Evolutionary conservation across 2,329 filamentous ascomycete genomes (phyloP).

Genomic region (Aspergillus nomiae): DNA sequence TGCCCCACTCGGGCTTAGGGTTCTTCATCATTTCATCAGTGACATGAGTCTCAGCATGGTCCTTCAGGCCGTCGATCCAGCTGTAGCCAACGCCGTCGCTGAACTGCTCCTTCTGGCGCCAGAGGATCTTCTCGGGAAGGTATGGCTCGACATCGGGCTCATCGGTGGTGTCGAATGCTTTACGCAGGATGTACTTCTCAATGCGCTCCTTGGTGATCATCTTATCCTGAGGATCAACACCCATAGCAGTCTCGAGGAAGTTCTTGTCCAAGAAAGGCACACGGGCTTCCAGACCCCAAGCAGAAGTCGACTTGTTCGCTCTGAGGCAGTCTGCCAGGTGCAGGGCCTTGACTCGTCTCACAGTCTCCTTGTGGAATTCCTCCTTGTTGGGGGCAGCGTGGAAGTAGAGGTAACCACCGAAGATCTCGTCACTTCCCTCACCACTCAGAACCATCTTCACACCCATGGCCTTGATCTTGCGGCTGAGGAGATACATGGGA

Average conservation of each 20-base stretch:
- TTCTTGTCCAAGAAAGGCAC: slow-evolving; percentile 97
- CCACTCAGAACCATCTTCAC: slow-evolving; percentile 99
- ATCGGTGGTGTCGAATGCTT: slow-evolving; percentile 92
- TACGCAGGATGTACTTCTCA: slow-evolving; percentile 97
- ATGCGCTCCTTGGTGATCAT: slow-evolving; percentile 88
- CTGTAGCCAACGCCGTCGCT: slow-evolving; percentile 97
- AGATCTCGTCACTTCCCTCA: slow-evolving; percentile 97
- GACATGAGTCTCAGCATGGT: slow-evolving; percentile 84
- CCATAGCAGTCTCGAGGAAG: slow-evolving; percentile 92
- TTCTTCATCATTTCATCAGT: slow-evolving; percentile 98
- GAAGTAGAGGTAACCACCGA: slow-evolving; percentile 98
- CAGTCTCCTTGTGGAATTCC: slow-evolving; percentile 93
- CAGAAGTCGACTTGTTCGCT: slow-evolving; percentile 98
- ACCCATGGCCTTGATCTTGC: slow-evolving; percentile 99
- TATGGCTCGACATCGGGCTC: slow-evolving; percentile 81
- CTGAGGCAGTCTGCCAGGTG: slow-evolving; percentile 95
- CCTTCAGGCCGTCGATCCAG: slow-evolving; percentile 97
- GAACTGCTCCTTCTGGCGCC: slow-evolving; percentile 99
- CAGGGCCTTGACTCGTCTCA: slow-evolving; percentile 92
- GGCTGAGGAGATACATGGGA: slow-evolving; percentile 95
- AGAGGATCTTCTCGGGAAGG: slow-evolving; percentile 93
- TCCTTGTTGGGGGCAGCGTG: slow-evolving; percentile 87
- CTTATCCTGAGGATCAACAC: slow-evolving; percentile 91
- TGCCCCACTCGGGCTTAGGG: slow-evolving; percentile 94
- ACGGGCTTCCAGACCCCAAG: slow-evolving; percentile 96